Base-by-base conservation (phyloP, 78 protist species). In the Tieghemostelium lacteum region DNA sequence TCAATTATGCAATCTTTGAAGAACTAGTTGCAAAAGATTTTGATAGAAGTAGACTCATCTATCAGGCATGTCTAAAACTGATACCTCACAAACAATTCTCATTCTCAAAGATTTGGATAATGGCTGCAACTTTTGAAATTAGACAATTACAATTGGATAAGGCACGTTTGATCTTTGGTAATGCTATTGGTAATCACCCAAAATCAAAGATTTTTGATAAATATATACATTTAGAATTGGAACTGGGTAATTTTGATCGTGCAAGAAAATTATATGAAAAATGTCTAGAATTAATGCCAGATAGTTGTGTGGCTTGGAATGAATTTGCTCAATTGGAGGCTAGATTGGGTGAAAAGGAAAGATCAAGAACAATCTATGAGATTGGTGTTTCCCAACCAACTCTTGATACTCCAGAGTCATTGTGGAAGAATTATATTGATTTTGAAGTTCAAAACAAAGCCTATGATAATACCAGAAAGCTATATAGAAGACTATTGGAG, bases 31-130 rank as follows among this genome's bases (percentile, higher is more conserved):
- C 96, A 3, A 54, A 96, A 71, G 99, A 98, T 71, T n/a, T n/a
- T 29, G 97, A 86, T n/a, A 73, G 92, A 6, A 42, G 98, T 16
- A 62, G 98, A 19, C 69, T 20, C n/a, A 98, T 98, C 40, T 97
- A 88, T 87, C 19, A 60, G 29, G 96, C 71, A 16, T 45, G 91
- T 57, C 1, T 96, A 19, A 24, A 83, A 39, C 34, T 92, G 57
- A 45, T 98, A 2, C 99, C 99, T 31, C 99, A 98, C 96, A 89
- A 87, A 39, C 17, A 8, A n/a, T 98, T 98, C 93, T 96, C 99
- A 19, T 98, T 98, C 55, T 86, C 95, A 28, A 97, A 98, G 85
- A 31, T 98, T 10, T 99, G 99, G 99, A 39, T 97, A 19, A 50
- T 91, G 77, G 52, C 17, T 45, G 97, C 99, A 14, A 73, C 85